These are phyloP conservation scores for Cytospora chrysosperma DNA, from an alignment of 2,329 filamentous ascomycete genomes.

Conservation along the genomic window DNA sequence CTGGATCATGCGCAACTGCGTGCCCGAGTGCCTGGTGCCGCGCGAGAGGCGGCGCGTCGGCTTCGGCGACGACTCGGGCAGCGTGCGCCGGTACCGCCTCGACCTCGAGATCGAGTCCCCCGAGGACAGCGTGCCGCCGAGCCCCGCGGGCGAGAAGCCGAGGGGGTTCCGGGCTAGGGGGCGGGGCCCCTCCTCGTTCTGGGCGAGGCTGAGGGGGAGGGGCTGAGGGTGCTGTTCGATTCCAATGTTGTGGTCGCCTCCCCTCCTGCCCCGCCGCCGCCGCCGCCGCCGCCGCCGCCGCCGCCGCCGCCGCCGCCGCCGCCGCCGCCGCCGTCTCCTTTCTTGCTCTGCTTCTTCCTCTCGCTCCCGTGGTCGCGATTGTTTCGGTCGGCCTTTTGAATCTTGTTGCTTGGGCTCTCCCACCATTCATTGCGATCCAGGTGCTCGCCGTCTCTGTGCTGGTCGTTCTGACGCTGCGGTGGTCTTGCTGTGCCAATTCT, in stretches of 20 bases:
- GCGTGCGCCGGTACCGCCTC: constrained; percentile 61
- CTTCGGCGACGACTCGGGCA: constrained; percentile 63
- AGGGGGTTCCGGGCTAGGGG: constrained; percentile 18
- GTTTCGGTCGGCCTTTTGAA: too few relatives aligned
- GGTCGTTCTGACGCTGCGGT: background rate
- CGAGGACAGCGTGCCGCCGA: constrained; percentile 26
- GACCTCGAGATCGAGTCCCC: constrained; percentile 45
- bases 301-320: too few relatives aligned
- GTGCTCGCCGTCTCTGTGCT: background rate
- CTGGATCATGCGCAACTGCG: constrained; percentile 56
- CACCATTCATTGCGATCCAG: background rate
- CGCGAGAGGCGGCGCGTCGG: constrained; percentile 47
- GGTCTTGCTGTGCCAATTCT: background rate
- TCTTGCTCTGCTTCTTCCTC: background rate
- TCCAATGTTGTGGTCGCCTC: too few relatives aligned
- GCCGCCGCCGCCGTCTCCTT: too few relatives aligned
- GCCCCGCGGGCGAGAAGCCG: constrained; percentile 21
- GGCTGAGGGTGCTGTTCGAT: background rate
- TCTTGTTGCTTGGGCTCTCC: background rate
- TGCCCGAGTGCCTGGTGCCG: constrained; percentile 62
- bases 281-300: too few relatives aligned
- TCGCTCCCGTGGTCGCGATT: background rate
- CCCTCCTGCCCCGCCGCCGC: too few relatives aligned
- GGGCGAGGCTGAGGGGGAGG: constrained; percentile 18
- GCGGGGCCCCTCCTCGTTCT: constrained; percentile 7